Evolutionary conservation across 257 asterid species (phyloP).

Genomic region (Echium plantagineum): DNA sequence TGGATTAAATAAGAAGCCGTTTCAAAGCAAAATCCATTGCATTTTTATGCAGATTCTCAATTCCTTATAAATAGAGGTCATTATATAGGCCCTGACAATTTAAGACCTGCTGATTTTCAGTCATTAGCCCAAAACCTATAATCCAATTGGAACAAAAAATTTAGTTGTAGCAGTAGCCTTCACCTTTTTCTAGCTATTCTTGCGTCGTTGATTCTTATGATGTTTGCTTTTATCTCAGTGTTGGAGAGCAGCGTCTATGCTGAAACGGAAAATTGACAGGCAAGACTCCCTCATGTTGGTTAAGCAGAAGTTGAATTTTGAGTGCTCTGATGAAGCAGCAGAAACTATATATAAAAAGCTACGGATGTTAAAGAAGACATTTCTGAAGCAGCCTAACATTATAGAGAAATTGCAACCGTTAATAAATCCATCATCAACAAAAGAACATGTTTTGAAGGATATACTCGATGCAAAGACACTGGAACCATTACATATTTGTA

Average conservation of each 20-base stretch:
- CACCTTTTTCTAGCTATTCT: too few relatives aligned
- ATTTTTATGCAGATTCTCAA: too few relatives aligned
- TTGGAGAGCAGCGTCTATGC: slow-evolving; percentile 35
- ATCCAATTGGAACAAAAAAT: too few relatives aligned
- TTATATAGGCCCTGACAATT: too few relatives aligned
- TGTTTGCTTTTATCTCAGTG: slow-evolving; percentile 20
- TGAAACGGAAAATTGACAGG: slow-evolving; percentile 21
- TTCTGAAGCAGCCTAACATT: slow-evolving; percentile 15
- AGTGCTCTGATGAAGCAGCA: slow-evolving; percentile 29
- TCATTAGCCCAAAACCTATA: too few relatives aligned
- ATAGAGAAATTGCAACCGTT: not conserved
- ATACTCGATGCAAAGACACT: slow-evolving; percentile 3
- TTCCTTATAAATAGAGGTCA: too few relatives aligned
- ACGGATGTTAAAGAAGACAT: slow-evolving; percentile 9
- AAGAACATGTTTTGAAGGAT: slow-evolving; percentile 7
- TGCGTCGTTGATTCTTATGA: not conserved
- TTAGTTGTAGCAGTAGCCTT: too few relatives aligned
- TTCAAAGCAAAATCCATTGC: too few relatives aligned
- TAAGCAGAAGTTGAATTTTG: slow-evolving; percentile 20
- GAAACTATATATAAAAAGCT: slow-evolving; percentile 17
- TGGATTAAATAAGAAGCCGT: too few relatives aligned
- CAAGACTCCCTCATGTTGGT: slow-evolving; percentile 19
- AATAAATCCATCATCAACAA: not conserved
- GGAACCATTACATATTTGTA: not conserved
- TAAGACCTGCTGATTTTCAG: too few relatives aligned